Evolutionary conservation across 805 yeast species (phyloP).

Genomic region (Dipodascus albidus): DNA sequence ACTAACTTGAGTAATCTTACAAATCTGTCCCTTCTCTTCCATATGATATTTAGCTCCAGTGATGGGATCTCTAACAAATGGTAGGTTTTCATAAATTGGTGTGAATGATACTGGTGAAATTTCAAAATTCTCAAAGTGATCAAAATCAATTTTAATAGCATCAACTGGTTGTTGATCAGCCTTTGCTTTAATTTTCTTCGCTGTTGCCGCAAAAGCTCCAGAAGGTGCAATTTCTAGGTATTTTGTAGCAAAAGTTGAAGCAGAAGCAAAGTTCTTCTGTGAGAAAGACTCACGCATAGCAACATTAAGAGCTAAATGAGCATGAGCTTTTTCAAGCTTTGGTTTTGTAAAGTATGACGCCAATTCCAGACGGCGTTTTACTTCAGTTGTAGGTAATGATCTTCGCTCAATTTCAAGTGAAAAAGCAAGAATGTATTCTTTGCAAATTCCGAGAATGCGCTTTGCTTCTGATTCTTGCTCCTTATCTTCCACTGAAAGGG

Average conservation of each 20-base stretch:
- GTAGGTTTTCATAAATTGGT: conserved; percentile 75
- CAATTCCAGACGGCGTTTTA: conserved; percentile 81
- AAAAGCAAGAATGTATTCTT: conserved; percentile 85
- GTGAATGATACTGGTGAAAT: conserved; percentile 80
- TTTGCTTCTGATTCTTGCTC: conserved; percentile 69
- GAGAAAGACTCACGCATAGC: conserved; percentile 92
- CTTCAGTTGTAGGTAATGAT: conserved; percentile 46
- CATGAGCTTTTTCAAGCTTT: conserved; percentile 70
- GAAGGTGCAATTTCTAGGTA: conserved; percentile 52
- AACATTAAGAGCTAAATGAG: conserved; percentile 79
- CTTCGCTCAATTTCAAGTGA: conserved; percentile 88
- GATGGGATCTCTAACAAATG: conserved; percentile 62
- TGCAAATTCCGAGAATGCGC: conserved; percentile 61
- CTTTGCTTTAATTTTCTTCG: conserved; percentile 66
- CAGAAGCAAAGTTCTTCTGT: conserved; percentile 76
- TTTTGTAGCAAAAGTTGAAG: conserved; percentile 82
- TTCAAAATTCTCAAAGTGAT: conserved; percentile 82
- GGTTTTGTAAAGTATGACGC: conserved; percentile 93
- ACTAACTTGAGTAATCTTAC: conserved; percentile 65
- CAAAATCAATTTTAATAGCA: conserved; percentile 83
- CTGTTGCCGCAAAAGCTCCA: conserved; percentile 63
- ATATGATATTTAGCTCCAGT: conserved; percentile 83
- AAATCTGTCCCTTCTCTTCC: conserved; percentile 65
- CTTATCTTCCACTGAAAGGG: conserved; percentile 57
- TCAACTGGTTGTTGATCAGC: conserved; percentile 77